These are phyloP conservation scores for Tetracentron sinense DNA, from an alignment of 164 flowering plant genomes.

Conservation along the genomic window DNA sequence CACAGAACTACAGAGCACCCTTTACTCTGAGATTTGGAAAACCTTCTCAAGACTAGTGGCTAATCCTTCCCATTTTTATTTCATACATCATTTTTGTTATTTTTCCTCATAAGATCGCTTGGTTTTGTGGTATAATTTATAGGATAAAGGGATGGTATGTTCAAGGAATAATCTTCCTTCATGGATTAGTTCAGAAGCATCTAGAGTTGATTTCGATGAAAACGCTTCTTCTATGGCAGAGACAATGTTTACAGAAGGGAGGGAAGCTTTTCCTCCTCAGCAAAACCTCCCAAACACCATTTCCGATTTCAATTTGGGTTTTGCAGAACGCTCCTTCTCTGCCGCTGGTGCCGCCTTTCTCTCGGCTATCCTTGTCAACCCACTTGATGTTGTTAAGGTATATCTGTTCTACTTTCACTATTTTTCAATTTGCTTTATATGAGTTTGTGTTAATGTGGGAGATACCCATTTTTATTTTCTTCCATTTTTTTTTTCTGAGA, in stretches of 20 bases:
- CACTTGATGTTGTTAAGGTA: slow-evolving; percentile 70
- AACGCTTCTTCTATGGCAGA: slow-evolving; percentile 9
- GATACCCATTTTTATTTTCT: too few species aligned
- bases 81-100: too few species aligned
- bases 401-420: not conserved
- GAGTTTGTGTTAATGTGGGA: too few species aligned
- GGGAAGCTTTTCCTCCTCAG: slow-evolving; percentile 7
- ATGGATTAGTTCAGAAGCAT: slow-evolving; percentile 34
- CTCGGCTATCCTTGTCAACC: slow-evolving; percentile 60
- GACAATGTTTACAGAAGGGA: slow-evolving; percentile 3
- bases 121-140: too few species aligned
- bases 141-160: slow-evolving; percentile 24
- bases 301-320: not conserved
- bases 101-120: too few species aligned
- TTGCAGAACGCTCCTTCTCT: slow-evolving; percentile 35
- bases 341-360: slow-evolving; percentile 75
- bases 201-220: slow-evolving; percentile 26
- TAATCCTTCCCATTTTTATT: too few species aligned
- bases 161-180: slow-evolving; percentile 31
- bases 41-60: too few species aligned
- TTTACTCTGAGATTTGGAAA: too few species aligned
- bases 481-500: too few species aligned
- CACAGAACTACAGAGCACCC: too few species aligned
- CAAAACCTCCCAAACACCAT: not conserved
- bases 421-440: not conserved